A percentile compares a stretch with the other conserved stretches of the same genome.
These are phyloP conservation scores for Lyophyllum shimeji DNA, from an alignment of 768 basidiomycete genomes.

Conservation along the genomic window DNA sequence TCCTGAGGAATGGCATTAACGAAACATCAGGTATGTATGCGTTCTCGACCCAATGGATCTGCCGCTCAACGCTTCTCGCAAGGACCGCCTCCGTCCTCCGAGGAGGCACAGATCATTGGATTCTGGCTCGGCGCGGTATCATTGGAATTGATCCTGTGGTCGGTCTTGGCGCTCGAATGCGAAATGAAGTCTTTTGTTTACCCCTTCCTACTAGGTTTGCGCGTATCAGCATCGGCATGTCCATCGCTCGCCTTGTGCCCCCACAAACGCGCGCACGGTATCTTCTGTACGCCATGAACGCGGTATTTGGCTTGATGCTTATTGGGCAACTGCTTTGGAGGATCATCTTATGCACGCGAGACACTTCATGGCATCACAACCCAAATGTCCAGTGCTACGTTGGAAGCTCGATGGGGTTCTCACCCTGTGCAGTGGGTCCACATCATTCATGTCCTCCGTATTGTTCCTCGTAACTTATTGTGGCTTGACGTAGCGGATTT, in stretches of 20 bases:
- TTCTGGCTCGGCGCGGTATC: slow-evolving; percentile 8
- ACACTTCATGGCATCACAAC: slow-evolving; percentile 12
- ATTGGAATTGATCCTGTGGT: slow-evolving; percentile 15
- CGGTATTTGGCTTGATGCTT: slow-evolving; percentile 10
- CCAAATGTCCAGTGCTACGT: slow-evolving; percentile 12
- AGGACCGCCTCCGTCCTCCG: slow-evolving; percentile 2
- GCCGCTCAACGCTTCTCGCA: not conserved
- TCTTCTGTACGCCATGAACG: slow-evolving; percentile 6
- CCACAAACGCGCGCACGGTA: slow-evolving; percentile 2
- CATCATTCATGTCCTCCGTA: no score
- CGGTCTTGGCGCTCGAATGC: not conserved
- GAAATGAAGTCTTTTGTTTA: not conserved
- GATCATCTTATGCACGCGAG: slow-evolving; percentile 9
- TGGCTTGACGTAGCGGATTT: slow-evolving; percentile 21
- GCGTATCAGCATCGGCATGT: slow-evolving; percentile 20
- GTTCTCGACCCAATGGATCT: not conserved
- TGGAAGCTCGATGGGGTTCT: slow-evolving; percentile 7
- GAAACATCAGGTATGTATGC: not conserved
- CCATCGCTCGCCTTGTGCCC: slow-evolving; percentile 15
- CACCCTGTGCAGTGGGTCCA: slow-evolving; percentile 12
- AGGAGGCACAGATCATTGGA: slow-evolving; percentile 2
- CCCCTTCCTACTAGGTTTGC: slow-evolving; percentile 10
- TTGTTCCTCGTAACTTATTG: not conserved
- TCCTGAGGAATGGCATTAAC: slow-evolving; percentile 10
- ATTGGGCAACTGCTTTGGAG: slow-evolving; percentile 9